These are phyloP conservation scores for Lablab purpureus DNA, from an alignment of 306 rosid genomes.

Conservation along the genomic window DNA sequence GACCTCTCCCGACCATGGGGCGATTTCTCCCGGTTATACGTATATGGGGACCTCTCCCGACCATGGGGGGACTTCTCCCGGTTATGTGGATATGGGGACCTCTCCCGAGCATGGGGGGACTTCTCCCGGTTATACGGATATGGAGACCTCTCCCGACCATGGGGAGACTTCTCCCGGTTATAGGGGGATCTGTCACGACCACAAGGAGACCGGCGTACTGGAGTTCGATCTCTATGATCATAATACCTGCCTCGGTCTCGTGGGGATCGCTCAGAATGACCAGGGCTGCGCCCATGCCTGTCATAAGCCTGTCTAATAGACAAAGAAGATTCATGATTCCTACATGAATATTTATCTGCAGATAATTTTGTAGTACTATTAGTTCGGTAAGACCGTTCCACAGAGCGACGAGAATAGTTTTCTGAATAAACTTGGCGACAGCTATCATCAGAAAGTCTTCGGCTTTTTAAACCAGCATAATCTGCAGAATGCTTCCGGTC, in stretches of 20 bases:
- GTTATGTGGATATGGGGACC: slow-evolving; percentile 54
- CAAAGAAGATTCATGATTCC: slow-evolving; percentile 76
- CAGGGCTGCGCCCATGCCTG: slow-evolving; percentile 90
- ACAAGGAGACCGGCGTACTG: slow-evolving; percentile 60
- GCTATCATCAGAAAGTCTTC: slow-evolving; percentile 80
- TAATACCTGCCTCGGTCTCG: slow-evolving; percentile 71
- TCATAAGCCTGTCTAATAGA: slow-evolving; percentile 71
- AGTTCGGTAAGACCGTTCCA: slow-evolving; percentile 72
- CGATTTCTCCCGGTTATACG: slow-evolving; percentile 66
- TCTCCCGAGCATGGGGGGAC: slow-evolving; percentile 57
- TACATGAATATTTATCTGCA: slow-evolving; percentile 69
- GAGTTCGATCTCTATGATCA: slow-evolving; percentile 79
- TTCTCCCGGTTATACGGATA: slow-evolving; percentile 58
- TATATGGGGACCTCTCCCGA: slow-evolving; percentile 2
- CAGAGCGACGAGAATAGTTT: slow-evolving; percentile 68
- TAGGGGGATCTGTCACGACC: slow-evolving; percentile 54
- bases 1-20: slow-evolving; percentile 73
- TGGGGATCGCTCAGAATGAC: slow-evolving; percentile 87
- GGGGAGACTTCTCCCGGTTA: neutral
- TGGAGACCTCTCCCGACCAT: slow-evolving; percentile 4
- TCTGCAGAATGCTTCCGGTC: slow-evolving; percentile 83
- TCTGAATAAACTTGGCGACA: slow-evolving; percentile 64
- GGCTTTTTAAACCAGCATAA: slow-evolving; percentile 64
- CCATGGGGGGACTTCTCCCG: slow-evolving; percentile 34
- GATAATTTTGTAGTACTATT: slow-evolving; percentile 63